phyloP scores from a whole-genome alignment of 2,329 filamentous ascomycete species.

The Fusarium torulosum region DNA sequence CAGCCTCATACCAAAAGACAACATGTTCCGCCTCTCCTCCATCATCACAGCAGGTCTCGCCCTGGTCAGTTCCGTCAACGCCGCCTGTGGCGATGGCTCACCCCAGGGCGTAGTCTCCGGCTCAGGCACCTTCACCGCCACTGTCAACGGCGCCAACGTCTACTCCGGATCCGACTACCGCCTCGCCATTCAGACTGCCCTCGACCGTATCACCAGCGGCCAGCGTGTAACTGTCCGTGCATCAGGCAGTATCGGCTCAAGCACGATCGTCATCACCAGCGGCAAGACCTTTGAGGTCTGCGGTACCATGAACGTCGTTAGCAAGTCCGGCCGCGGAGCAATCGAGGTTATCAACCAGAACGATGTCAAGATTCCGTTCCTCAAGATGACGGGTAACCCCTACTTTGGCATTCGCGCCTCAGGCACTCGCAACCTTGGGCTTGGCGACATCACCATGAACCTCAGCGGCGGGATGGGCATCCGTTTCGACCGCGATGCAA shows the following conservation, averaged over 20 bases:
- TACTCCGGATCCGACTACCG: slow-evolving; percentile 68
- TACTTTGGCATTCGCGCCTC: slow-evolving; percentile 70
- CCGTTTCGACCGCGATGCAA: slow-evolving; percentile 67
- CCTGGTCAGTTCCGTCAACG: slow-evolving; percentile 54
- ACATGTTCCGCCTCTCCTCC: slow-evolving; percentile 53
- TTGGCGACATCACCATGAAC: slow-evolving; percentile 68
- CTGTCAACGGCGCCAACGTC: slow-evolving; percentile 57
- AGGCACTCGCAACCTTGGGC: slow-evolving; percentile 60
- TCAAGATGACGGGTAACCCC: slow-evolving; percentile 68
- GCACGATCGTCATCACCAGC: slow-evolving; percentile 62
- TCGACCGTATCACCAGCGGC: slow-evolving; percentile 64
- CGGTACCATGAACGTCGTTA: slow-evolving; percentile 64
- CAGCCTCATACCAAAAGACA: neutral
- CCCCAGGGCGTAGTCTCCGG: slow-evolving; percentile 62
- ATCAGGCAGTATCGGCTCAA: slow-evolving; percentile 67
- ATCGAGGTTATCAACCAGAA: slow-evolving; percentile 64
- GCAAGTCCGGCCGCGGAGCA: slow-evolving; percentile 61
- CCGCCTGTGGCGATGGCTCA: slow-evolving; percentile 62
- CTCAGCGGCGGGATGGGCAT: slow-evolving; percentile 67
- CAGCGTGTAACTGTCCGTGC: slow-evolving; percentile 67
- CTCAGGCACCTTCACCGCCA: slow-evolving; percentile 61
- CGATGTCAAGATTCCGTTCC: slow-evolving; percentile 66
- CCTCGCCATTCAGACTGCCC: slow-evolving; percentile 65
- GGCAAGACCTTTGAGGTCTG: slow-evolving; percentile 71
- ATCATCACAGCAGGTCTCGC: slow-evolving; percentile 58